Conservation (phyloP, 2,329 filamentous ascomycete genomes). For the Teratosphaeria nubilosa region DNA sequence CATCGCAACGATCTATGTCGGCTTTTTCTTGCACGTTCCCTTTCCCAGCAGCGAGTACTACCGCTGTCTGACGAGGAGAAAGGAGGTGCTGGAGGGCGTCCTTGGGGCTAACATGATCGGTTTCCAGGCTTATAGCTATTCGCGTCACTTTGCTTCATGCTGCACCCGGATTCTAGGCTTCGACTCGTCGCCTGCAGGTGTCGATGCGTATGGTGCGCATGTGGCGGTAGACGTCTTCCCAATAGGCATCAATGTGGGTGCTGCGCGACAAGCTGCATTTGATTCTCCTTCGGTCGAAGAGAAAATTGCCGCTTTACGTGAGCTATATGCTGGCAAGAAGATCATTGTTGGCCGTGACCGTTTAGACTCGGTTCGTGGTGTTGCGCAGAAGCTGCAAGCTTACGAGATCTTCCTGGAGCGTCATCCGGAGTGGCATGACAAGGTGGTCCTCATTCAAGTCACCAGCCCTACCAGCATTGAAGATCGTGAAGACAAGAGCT, state of each 20-base stretch:
- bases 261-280: constrained; percentile 67
- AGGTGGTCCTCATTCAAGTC: constrained; percentile 89
- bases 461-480: constrained; percentile 66
- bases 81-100: constrained; percentile 82
- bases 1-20: constrained; percentile 80
- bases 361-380: constrained; percentile 84
- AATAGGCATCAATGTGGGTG: constrained; percentile 83
- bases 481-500: constrained; percentile 58
- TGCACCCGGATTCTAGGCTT: constrained; percentile 88
- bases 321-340: constrained; percentile 79
- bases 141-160: constrained; percentile 86
- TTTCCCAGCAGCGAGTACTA: constrained; percentile 96
- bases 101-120: constrained; percentile 87
- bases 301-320: constrained; percentile 60
- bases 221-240: constrained; percentile 90
- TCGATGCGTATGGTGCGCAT: constrained; percentile 79
- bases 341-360: constrained; percentile 91
- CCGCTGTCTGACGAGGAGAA: constrained; percentile 75
- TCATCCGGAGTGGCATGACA: constrained; percentile 84
- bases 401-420: constrained; percentile 86
- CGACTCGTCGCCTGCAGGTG: constrained; percentile 71
- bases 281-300: constrained; percentile 56
- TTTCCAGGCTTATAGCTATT: constrained; percentile 93
- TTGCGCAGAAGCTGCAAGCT: constrained; percentile 90
- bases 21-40: constrained; percentile 87